These are phyloP conservation scores for Trichophyton mentagrophytes DNA, from an alignment of 2,329 filamentous ascomycete species.

Conservation along the genomic window DNA sequence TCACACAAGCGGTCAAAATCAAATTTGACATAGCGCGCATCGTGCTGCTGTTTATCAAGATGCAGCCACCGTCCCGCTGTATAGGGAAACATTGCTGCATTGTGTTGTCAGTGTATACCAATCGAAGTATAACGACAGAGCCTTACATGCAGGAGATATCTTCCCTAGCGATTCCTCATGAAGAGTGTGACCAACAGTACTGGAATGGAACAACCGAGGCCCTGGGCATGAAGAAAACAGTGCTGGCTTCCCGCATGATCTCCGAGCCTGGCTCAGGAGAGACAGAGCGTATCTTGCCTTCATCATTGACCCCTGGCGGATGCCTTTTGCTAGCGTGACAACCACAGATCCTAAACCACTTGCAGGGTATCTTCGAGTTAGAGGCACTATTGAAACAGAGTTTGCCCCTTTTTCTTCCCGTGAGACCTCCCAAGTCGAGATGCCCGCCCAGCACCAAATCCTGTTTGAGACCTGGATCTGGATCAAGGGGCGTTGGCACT, in stretches of 20 bases:
- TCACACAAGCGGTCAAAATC: conserved; percentile 29
- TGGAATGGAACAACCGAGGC: conserved; percentile 4
- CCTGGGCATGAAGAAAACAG: not conserved
- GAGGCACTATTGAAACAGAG: not conserved
- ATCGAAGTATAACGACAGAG: not conserved
- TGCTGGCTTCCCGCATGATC: not conserved
- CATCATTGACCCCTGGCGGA: not conserved
- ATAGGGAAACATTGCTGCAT: conserved; percentile 18
- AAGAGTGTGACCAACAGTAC: not conserved
- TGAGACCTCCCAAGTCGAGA: not conserved
- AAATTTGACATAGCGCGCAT: conserved; percentile 28
- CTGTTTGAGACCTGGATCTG: not conserved
- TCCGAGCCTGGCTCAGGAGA: not conserved
- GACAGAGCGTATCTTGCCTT: not conserved
- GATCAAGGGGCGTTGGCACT: not conserved
- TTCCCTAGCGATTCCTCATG: not conserved
- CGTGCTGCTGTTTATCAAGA: conserved; percentile 24
- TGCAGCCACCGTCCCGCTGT: conserved; percentile 29
- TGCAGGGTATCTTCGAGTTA: not conserved
- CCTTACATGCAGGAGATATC: conserved; percentile 7
- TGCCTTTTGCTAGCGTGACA: not conserved
- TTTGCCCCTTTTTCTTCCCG: not conserved
- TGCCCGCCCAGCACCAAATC: not conserved
- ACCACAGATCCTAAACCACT: not conserved
- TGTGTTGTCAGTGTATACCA: conserved; percentile 5